phyloP scores from a whole-genome alignment of 2,329 filamentous ascomycete genomes.

The Pseudocercospora pini-densiflorae region DNA sequence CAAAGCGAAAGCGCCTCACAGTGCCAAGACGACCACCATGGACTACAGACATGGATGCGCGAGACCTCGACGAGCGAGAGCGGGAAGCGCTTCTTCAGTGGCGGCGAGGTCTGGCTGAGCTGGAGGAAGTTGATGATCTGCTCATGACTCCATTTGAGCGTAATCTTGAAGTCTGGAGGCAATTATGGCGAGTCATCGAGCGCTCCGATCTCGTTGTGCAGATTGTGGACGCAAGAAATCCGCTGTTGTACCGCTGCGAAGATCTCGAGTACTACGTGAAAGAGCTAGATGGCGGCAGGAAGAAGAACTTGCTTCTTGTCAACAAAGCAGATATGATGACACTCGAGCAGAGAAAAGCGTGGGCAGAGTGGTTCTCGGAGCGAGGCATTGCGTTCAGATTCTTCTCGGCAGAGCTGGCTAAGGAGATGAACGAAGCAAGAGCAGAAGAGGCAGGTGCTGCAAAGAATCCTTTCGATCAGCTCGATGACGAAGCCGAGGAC shows the following conservation, averaged over 20 bases:
- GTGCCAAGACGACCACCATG: slow-evolving; percentile 89
- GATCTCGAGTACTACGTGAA: slow-evolving; percentile 95
- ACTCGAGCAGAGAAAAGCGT: slow-evolving; percentile 74
- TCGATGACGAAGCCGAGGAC: slow-evolving; percentile 67
- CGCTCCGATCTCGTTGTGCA: slow-evolving; percentile 94
- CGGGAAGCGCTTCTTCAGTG: slow-evolving; percentile 82
- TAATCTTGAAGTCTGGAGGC: slow-evolving; percentile 96
- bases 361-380: slow-evolving; percentile 84
- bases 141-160: slow-evolving; percentile 98
- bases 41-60: slow-evolving; percentile 82
- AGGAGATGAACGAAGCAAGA: slow-evolving; percentile 80
- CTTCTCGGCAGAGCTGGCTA: slow-evolving; percentile 92
- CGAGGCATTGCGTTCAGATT: slow-evolving; percentile 89
- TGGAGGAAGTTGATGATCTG: slow-evolving; percentile 92
- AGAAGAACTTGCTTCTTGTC: slow-evolving; percentile 88
- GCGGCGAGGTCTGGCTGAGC: slow-evolving; percentile 86
- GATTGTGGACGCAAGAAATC: slow-evolving; percentile 97
- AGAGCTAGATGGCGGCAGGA: slow-evolving; percentile 72
- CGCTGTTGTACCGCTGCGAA: slow-evolving; percentile 89
- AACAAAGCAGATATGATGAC: slow-evolving; percentile 99
- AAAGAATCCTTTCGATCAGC: slow-evolving; percentile 32
- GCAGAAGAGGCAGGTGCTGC: slow-evolving; percentile 48
- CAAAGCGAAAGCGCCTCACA: slow-evolving; percentile 78
- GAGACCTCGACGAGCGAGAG: slow-evolving; percentile 79
- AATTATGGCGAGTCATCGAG: slow-evolving; percentile 98